Evolutionary conservation across 2,329 filamentous ascomycete species (phyloP).

Genomic region (Hirsutella rhossiliensis): DNA sequence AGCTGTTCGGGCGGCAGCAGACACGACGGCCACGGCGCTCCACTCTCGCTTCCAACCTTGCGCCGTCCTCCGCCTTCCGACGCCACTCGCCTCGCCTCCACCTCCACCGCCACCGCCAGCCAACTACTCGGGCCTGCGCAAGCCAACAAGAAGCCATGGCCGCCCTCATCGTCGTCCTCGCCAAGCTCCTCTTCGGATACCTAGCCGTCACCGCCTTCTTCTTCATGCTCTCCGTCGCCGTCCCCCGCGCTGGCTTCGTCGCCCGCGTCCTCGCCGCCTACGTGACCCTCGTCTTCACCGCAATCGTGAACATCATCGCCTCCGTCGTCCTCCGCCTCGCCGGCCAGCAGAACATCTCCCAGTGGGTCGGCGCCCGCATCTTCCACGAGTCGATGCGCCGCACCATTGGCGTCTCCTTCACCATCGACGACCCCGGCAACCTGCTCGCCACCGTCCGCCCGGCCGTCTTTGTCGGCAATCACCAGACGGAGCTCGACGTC

Average conservation of each 20-base stretch:
- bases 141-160: slow-evolving; percentile 16
- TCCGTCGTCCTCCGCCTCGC: slow-evolving; percentile 58
- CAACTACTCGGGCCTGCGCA: not conserved
- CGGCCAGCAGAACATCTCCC: slow-evolving; percentile 64
- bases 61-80: no score
- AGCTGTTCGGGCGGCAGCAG: no score
- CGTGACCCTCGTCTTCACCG: slow-evolving; percentile 44
- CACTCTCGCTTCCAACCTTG: no score
- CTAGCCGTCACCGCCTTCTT: slow-evolving; percentile 38
- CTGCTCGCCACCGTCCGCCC: slow-evolving; percentile 57
- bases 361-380: slow-evolving; percentile 70
- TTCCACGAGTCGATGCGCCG: slow-evolving; percentile 72
- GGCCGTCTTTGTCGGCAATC: slow-evolving; percentile 86
- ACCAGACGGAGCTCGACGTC: slow-evolving; percentile 93
- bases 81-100: no score
- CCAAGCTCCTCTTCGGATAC: slow-evolving; percentile 40
- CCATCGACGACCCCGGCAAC: slow-evolving; percentile 53
- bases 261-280: slow-evolving; percentile 58
- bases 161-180: slow-evolving; percentile 21
- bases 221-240: slow-evolving; percentile 48
- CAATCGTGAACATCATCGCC: slow-evolving; percentile 64
- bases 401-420: slow-evolving; percentile 68
- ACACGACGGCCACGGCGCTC: no score
- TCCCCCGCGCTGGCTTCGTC: slow-evolving; percentile 51
- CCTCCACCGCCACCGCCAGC: no score